Base-by-base conservation (phyloP, 805 yeast species). In the Nakazawaea siamensis region DNA sequence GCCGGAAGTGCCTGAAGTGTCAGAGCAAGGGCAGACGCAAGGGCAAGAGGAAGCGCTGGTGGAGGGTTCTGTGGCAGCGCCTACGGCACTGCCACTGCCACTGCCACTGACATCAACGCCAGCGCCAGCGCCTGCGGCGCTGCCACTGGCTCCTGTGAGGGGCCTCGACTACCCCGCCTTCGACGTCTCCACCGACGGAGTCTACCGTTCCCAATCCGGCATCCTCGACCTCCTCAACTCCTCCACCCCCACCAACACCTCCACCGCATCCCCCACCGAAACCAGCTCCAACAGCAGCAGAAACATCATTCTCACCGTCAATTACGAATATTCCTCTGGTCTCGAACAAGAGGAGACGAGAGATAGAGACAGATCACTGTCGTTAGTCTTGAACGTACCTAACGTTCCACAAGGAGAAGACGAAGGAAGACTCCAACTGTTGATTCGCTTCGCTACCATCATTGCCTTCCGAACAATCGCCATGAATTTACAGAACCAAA, bases 361-460 rank as follows among this genome's bases (percentile, higher is more conserved):
- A 21, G n/a, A 32, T 4, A 28, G 38, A 18, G 37, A 33, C 27
- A 57, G 70, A 27, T 58, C 75, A 1, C 85, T 85, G 0, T 69
- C 81, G 2, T 58, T 80, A 24, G 66, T 77, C 23, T 56, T 80
- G 45, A 73, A 78, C 27, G 72, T 80, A 20, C 84, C 87, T n/a
- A 76, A 78, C 45, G 74, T 74, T 28, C 70, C 79, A 0, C 55
- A 66, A 13, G 72, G 73, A 39, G 62, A 76, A 20, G 73, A 78
- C 35, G 80, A 76, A n/a, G 67, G 69, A 24, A 65, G 73, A 24
- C 60, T 80, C 21, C 77, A 73, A 47, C 74, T 71, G 24, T 63
- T 80, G 36, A 70, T 81, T 10, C 62, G 78, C 18, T 55, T 80
- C 38, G 86, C 87, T 2, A 78, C 88, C 0, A 74, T 76, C 18